Evolutionary conservation across 176 grass and related monocot species (phyloP).

Genomic region (Typha latifolia): DNA sequence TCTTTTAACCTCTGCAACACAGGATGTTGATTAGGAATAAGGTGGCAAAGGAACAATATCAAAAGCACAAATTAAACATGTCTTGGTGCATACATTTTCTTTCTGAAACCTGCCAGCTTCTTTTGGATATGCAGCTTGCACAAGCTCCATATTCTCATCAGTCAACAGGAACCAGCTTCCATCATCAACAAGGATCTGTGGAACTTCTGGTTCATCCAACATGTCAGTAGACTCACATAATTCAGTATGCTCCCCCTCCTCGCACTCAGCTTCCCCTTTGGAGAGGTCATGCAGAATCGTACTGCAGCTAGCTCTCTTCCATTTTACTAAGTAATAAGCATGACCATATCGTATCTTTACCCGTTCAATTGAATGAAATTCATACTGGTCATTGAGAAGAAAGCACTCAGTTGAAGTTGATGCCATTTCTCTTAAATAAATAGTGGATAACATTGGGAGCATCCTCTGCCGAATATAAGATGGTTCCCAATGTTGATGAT

Average conservation of each 20-base stretch:
- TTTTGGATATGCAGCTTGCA: conserved; percentile 71
- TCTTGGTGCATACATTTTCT: conserved; percentile 39
- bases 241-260: conserved; percentile 18
- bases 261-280: conserved; percentile 27
- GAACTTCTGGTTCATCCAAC: conserved; percentile 63
- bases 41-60: neutral
- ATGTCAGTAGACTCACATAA: conserved; percentile 32
- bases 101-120: conserved; percentile 50
- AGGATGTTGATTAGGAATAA: neutral
- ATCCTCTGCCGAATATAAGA: conserved; percentile 78
- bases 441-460: conserved; percentile 76
- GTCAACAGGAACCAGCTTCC: conserved; percentile 48
- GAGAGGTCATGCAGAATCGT: conserved; percentile 7
- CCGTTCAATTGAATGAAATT: conserved; percentile 68
- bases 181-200: conserved; percentile 54
- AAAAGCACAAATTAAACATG: conserved; percentile 6
- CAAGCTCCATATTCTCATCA: conserved; percentile 83
- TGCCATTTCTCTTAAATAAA: conserved; percentile 62
- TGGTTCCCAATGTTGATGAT: conserved; percentile 64
- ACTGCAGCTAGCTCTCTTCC: conserved; percentile 38
- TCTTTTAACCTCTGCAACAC: conserved; percentile 62
- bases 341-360: conserved; percentile 60
- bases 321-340: conserved; percentile 79
- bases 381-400: conserved; percentile 65
- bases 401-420: conserved; percentile 23